Percentiles rank a stretch among this genome's conserved stretches.
Evolutionary conservation across 1,284 basidiomycete genomes (phyloP).

Genomic region (Ustilago nuda): DNA sequence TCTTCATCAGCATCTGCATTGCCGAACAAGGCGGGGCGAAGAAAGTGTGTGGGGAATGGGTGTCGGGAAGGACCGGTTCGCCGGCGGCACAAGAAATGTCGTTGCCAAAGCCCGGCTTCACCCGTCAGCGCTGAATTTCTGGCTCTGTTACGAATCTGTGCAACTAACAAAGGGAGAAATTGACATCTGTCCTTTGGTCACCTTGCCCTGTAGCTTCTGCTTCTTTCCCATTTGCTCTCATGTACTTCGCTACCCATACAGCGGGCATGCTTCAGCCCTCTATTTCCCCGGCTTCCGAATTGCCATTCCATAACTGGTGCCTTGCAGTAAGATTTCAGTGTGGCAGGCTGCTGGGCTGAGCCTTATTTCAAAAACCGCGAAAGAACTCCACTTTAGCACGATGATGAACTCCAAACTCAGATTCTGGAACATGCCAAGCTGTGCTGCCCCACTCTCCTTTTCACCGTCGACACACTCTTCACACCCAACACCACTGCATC

Average conservation of each 20-base stretch:
- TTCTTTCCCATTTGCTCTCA: slow-evolving; percentile 4
- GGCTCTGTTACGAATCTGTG: background rate
- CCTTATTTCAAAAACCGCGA: background rate
- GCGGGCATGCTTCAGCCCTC: slow-evolving; percentile 6
- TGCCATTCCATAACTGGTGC: background rate
- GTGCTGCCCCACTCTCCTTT: slow-evolving; percentile 41
- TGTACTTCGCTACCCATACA: slow-evolving; percentile 2
- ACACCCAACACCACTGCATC: slow-evolving; percentile 56
- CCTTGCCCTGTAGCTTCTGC: background rate
- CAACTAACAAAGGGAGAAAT: background rate
- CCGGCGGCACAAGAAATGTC: background rate
- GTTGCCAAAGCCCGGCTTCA: background rate
- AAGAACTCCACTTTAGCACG: background rate
- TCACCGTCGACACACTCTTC: slow-evolving; percentile 70
- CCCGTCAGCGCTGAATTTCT: background rate
- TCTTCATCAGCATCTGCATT: background rate
- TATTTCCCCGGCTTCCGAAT: background rate
- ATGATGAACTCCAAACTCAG: slow-evolving; percentile 9
- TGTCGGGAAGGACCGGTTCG: slow-evolving; percentile 1
- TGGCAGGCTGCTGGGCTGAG: background rate
- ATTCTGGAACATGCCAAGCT: slow-evolving; percentile 14
- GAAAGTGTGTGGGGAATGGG: background rate
- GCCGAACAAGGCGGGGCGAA: slow-evolving; percentile 1
- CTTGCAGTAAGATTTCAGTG: background rate
- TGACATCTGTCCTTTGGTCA: no score